These are phyloP conservation scores for Ophiostoma australiae DNA, from an alignment of 2,329 filamentous ascomycete species.

Conservation along the genomic window DNA sequence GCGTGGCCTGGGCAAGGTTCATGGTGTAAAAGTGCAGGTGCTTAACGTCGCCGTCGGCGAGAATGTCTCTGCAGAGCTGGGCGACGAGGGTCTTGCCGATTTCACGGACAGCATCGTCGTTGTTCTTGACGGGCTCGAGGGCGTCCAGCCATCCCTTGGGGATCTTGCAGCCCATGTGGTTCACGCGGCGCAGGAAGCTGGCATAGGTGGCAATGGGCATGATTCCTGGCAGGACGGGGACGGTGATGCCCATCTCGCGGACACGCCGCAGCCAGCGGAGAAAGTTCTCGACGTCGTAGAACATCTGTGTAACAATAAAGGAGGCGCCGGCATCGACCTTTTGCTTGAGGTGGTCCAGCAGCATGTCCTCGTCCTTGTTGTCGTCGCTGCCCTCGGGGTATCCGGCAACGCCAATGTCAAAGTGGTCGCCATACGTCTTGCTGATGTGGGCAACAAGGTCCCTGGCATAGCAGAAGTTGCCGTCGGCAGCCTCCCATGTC, in stretches of 20 bases:
- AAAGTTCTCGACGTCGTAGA: constrained; percentile 97
- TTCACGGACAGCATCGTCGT: constrained; percentile 86
- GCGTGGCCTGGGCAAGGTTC: constrained; percentile 92
- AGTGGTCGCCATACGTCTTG: constrained; percentile 76
- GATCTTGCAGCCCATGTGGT: constrained; percentile 83
- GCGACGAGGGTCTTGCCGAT: constrained; percentile 83
- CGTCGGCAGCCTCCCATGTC: constrained; percentile 84
- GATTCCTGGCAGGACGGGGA: constrained; percentile 71
- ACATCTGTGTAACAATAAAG: constrained; percentile 98
- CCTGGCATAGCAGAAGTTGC: constrained; percentile 84
- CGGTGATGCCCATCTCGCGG: constrained; percentile 72
- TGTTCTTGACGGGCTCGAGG: constrained; percentile 91
- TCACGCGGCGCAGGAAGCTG: constrained; percentile 82
- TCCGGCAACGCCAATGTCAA: constrained; percentile 94
- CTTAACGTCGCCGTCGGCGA: constrained; percentile 68
- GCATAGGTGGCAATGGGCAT: constrained; percentile 96
- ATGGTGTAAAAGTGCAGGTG: constrained; percentile 99
- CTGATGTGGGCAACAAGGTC: constrained; percentile 78
- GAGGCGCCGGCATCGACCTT: constrained; percentile 91
- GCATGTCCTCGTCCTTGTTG: constrained; percentile 74
- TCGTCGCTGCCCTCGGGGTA: constrained; percentile 96
- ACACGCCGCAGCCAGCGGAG: constrained; percentile 84
- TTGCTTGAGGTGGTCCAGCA: constrained; percentile 91
- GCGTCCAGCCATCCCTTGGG: constrained; percentile 74
- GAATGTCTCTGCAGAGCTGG: constrained; percentile 80